phyloP scores from a whole-genome alignment of 2,329 filamentous ascomycete genomes.

The Alternaria brassicicola region DNA sequence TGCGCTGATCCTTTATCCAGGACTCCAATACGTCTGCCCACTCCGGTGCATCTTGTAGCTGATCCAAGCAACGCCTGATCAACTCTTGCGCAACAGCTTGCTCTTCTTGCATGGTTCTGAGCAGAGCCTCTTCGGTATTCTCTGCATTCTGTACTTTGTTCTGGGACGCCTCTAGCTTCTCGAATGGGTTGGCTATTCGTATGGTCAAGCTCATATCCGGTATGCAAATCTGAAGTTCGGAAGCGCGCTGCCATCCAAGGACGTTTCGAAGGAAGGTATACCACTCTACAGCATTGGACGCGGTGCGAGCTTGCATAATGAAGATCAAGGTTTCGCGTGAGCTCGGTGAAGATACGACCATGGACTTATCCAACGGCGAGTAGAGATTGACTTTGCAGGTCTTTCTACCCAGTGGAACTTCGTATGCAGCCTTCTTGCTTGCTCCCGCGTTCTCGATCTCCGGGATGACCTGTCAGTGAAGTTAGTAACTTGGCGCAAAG shows the following conservation, averaged over 20 bases:
- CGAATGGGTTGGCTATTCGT: constrained; percentile 65
- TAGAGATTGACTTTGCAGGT: constrained; percentile 66
- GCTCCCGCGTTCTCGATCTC: constrained; percentile 60
- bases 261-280: constrained; percentile 68
- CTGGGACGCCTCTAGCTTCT: constrained; percentile 55
- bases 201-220: constrained; percentile 67
- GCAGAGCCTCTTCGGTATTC: constrained; percentile 55
- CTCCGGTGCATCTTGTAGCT: constrained; percentile 62
- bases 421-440: constrained; percentile 61
- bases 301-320: constrained; percentile 66
- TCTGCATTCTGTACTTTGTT: constrained; percentile 51
- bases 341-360: constrained; percentile 66
- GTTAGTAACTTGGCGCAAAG: constrained; percentile 10
- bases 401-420: constrained; percentile 62
- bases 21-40: constrained; percentile 64
- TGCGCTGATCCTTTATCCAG: constrained; percentile 64
- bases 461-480: constrained; percentile 58
- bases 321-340: constrained; percentile 62
- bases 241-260: constrained; percentile 63
- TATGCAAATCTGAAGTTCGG: constrained; percentile 64
- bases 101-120: constrained; percentile 57
- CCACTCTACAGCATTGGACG: constrained; percentile 69
- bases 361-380: constrained; percentile 69
- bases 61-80: constrained; percentile 63
- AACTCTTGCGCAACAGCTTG: constrained; percentile 63